These are phyloP conservation scores for Fusarium xylarioides DNA, from an alignment of 2,329 filamentous ascomycete genomes.

Conservation along the genomic window DNA sequence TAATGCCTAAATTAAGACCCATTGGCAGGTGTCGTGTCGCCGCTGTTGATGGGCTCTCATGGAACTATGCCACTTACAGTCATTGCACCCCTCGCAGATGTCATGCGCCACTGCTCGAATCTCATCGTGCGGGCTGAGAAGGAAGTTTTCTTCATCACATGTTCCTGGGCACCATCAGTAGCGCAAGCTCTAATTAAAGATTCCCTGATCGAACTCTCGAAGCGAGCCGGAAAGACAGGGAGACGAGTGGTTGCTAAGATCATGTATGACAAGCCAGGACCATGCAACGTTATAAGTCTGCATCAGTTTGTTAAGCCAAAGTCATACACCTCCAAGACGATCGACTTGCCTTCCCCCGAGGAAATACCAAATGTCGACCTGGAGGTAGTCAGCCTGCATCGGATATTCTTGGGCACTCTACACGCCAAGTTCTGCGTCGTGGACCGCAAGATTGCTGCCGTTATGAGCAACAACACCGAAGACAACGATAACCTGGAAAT, in stretches of 20 bases:
- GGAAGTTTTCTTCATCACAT: slow-evolving; percentile 79
- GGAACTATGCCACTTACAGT: slow-evolving; percentile 75
- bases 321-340: slow-evolving; percentile 65
- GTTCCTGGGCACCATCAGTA: slow-evolving; percentile 77
- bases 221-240: slow-evolving; percentile 66
- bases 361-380: slow-evolving; percentile 78
- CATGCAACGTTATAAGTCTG: slow-evolving; percentile 71
- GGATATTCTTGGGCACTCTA: slow-evolving; percentile 75
- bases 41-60: slow-evolving; percentile 60
- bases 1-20: slow-evolving; percentile 62
- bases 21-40: slow-evolving; percentile 60
- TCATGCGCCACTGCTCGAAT: slow-evolving; percentile 79
- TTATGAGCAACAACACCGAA: slow-evolving; percentile 83
- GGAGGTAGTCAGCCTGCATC: slow-evolving; percentile 77
- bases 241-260: slow-evolving; percentile 73
- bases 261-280: slow-evolving; percentile 76
- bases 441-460: slow-evolving; percentile 73
- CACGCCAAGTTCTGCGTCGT: slow-evolving; percentile 83
- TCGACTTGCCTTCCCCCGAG: slow-evolving; percentile 68
- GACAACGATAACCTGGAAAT: slow-evolving; percentile 85
- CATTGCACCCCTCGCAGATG: slow-evolving; percentile 65
- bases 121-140: slow-evolving; percentile 76
- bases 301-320: slow-evolving; percentile 68
- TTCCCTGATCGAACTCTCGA: slow-evolving; percentile 74
- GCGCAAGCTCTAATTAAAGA: slow-evolving; percentile 74